These are phyloP conservation scores for Paradendryphiella salina DNA, from an alignment of 2,329 filamentous ascomycete species.

Conservation along the genomic window DNA sequence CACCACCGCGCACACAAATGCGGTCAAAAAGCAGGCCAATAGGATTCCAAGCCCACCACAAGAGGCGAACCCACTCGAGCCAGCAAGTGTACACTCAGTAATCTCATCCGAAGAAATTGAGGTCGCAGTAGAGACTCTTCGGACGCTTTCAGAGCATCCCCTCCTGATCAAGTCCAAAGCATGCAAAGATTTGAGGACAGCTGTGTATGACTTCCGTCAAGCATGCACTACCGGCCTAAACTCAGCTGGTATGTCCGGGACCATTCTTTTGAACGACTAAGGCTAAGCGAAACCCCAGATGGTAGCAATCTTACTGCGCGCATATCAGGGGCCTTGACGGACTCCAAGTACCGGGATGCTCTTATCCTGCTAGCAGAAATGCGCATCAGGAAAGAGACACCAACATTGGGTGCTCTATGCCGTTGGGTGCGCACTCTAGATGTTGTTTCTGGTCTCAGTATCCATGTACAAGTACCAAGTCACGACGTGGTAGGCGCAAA, in stretches of 20 bases:
- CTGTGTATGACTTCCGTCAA: slow-evolving; percentile 70
- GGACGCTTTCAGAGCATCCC: slow-evolving; percentile 62
- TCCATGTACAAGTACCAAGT: slow-evolving; percentile 52
- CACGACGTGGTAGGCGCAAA: slow-evolving; percentile 35
- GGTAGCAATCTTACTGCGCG: slow-evolving; percentile 67
- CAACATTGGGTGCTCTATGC: slow-evolving; percentile 69
- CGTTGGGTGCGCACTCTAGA: slow-evolving; percentile 74
- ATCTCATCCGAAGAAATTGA: slow-evolving; percentile 69
- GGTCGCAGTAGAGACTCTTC: slow-evolving; percentile 67
- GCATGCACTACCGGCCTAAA: slow-evolving; percentile 69
- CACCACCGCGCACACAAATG: slow-evolving; percentile 24
- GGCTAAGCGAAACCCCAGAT: slow-evolving; percentile 39
- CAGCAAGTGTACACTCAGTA: slow-evolving; percentile 58
- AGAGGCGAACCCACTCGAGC: slow-evolving; percentile 41
- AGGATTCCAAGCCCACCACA: slow-evolving; percentile 36
- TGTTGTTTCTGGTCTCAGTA: slow-evolving; percentile 67
- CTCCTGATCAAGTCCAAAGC: slow-evolving; percentile 67
- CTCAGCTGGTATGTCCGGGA: slow-evolving; percentile 51
- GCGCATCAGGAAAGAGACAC: slow-evolving; percentile 66
- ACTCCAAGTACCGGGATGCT: slow-evolving; percentile 68
- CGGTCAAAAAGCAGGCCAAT: slow-evolving; percentile 29
- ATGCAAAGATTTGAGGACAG: slow-evolving; percentile 67
- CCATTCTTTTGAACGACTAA: background rate
- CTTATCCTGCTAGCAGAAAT: slow-evolving; percentile 69
- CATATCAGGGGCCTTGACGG: slow-evolving; percentile 66